Evolutionary conservation across 176 grass and related monocot species (phyloP).

Genomic region (Eragrostis nindensis): DNA sequence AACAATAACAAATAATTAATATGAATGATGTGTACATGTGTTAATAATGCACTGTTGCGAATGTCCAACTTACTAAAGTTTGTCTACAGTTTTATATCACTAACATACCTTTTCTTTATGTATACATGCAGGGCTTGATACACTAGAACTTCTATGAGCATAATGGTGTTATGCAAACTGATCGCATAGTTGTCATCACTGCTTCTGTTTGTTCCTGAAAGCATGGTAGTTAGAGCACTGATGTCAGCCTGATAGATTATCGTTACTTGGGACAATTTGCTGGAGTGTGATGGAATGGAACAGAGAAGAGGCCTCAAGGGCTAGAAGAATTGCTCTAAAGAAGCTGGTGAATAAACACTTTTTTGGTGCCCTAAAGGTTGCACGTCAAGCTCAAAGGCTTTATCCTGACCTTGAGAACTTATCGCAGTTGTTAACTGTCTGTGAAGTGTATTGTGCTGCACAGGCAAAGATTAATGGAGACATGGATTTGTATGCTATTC

Average conservation of each 20-base stretch:
- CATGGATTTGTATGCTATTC: conserved; percentile 67
- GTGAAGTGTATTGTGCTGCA: conserved; percentile 67
- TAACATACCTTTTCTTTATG: conserved; percentile 19
- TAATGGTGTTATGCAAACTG: background rate
- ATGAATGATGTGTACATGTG: too few relatives aligned
- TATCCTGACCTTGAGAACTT: conserved; percentile 73
- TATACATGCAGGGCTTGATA: conserved; percentile 34
- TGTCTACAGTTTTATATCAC: too few relatives aligned
- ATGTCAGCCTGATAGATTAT: too few relatives aligned
- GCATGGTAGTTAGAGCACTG: too few relatives aligned
- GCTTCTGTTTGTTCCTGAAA: too few relatives aligned
- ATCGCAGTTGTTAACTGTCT: conserved; percentile 61
- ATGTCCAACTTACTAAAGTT: too few relatives aligned
- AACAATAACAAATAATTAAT: too few relatives aligned
- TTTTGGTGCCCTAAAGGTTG: conserved; percentile 56
- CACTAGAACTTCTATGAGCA: conserved; percentile 1
- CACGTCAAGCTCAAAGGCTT: conserved; percentile 66
- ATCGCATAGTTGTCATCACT: too few relatives aligned
- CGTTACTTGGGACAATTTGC: background rate
- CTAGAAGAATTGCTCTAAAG: conserved; percentile 64
- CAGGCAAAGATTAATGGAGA: conserved; percentile 39
- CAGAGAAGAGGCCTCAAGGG: conserved; percentile 68
- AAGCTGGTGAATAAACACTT: conserved; percentile 61
- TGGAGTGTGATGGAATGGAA: conserved; percentile 61
- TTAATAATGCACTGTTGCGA: too few relatives aligned